These are phyloP conservation scores for Eucommia ulmoides DNA, from an alignment of 257 asterid genomes.

Conservation along the genomic window DNA sequence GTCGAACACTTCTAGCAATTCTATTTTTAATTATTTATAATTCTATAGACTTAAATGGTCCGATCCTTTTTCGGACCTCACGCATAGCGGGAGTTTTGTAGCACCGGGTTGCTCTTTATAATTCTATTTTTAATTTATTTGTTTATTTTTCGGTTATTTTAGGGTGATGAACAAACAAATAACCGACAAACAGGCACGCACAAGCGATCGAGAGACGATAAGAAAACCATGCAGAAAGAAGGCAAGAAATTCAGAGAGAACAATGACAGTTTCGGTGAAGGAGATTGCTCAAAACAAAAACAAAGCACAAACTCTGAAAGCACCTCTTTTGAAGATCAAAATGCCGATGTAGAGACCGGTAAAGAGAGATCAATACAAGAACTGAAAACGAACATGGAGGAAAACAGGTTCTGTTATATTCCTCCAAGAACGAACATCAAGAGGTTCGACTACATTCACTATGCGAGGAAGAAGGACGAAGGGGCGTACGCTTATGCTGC, in stretches of 20 bases:
- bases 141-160: no score
- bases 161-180: no score
- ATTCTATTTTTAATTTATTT: no score
- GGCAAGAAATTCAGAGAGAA: not conserved
- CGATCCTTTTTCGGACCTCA: no score
- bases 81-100: no score
- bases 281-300: not conserved
- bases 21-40: no score
- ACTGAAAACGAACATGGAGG: conserved; percentile 64
- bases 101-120: no score
- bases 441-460: conserved; percentile 31
- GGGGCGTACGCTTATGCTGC: conserved; percentile 39
- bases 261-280: not conserved
- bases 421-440: conserved; percentile 39
- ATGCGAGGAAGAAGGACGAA: conserved; percentile 40
- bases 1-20: no score
- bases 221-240: conserved; percentile 5
- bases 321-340: conserved; percentile 8
- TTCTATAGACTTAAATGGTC: no score
- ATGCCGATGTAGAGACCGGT: conserved; percentile 10
- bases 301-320: conserved; percentile 4
- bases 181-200: no score
- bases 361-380: conserved; percentile 30
- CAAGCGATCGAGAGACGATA: conserved; percentile 13
- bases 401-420: conserved; percentile 45